phyloP scores from a whole-genome alignment of 2,329 filamentous ascomycete species.

The Fusarium guadeloupense region DNA sequence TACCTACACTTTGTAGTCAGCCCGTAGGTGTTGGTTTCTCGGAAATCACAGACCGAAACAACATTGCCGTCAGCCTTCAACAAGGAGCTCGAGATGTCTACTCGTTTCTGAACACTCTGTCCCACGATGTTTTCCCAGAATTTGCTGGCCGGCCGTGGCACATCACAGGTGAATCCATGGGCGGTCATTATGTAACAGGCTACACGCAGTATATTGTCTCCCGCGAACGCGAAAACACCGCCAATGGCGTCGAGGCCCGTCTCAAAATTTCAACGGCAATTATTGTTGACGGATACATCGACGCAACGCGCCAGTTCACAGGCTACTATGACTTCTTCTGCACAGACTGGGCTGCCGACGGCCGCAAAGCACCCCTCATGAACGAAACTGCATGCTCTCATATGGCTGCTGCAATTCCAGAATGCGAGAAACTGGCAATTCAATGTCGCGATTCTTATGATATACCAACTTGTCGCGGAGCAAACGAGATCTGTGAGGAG shows the following conservation, averaged over 20 bases:
- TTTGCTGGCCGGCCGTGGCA: slow-evolving; percentile 24
- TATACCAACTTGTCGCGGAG: slow-evolving; percentile 3
- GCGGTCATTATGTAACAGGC: slow-evolving; percentile 29
- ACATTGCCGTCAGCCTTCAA: slow-evolving; percentile 17
- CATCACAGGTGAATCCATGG: slow-evolving; percentile 32
- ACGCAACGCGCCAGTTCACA: slow-evolving; percentile 13
- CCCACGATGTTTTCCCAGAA: slow-evolving; percentile 18
- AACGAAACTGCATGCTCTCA: slow-evolving; percentile 2
- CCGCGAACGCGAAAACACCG: background rate
- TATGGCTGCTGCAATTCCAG: slow-evolving; percentile 24
- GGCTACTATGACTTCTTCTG: slow-evolving; percentile 33
- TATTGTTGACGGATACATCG: slow-evolving; percentile 31
- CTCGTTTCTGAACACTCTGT: slow-evolving; percentile 12
- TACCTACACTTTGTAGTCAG: slow-evolving; percentile 5
- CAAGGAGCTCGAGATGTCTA: slow-evolving; percentile 25
- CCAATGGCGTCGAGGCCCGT: background rate
- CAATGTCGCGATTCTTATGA: slow-evolving; percentile 9
- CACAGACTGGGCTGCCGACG: slow-evolving; percentile 17
- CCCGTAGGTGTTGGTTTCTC: slow-evolving; percentile 32
- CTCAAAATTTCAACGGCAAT: slow-evolving; percentile 18
- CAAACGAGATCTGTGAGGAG: slow-evolving; percentile 22
- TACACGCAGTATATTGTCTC: slow-evolving; percentile 22
- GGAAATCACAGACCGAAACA: slow-evolving; percentile 21
- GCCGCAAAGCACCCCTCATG: slow-evolving; percentile 20
- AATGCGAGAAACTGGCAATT: slow-evolving; percentile 8